phyloP scores from a whole-genome alignment of 257 asterid genomes.

The Linaria vulgaris region DNA sequence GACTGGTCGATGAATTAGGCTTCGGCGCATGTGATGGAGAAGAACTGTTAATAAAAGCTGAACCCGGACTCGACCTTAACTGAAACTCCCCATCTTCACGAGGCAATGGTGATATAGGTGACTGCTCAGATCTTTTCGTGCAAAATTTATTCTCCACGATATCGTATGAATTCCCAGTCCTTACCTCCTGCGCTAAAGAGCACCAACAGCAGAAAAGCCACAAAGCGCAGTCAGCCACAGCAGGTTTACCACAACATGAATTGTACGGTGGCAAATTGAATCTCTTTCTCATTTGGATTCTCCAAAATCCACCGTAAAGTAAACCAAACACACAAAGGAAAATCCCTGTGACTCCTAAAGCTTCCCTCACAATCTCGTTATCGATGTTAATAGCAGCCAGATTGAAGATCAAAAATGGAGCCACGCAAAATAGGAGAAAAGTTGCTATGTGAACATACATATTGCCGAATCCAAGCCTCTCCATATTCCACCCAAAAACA shows the following conservation, averaged over 20 bases:
- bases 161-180: constrained; percentile 80
- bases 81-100: constrained; percentile 41
- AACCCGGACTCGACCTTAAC: constrained; percentile 24
- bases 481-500: constrained; percentile 98
- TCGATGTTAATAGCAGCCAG: constrained; percentile 80
- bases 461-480: constrained; percentile 86
- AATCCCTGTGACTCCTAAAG: constrained; percentile 66
- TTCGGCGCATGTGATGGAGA: constrained; percentile 24
- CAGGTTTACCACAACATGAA: constrained; percentile 62
- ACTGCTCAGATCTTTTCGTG: constrained; percentile 33
- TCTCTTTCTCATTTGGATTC: constrained; percentile 88
- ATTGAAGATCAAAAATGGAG: constrained; percentile 87
- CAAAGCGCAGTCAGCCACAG: constrained; percentile 62
- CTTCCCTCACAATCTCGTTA: constrained; percentile 61
- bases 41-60: constrained; percentile 28
- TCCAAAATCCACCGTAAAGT: constrained; percentile 93
- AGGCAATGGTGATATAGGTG: constrained; percentile 54
- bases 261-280: constrained; percentile 65
- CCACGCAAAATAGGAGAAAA: constrained; percentile 80
- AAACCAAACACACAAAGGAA: constrained; percentile 81
- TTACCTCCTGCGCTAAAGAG: constrained; percentile 80
- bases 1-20: constrained; percentile 38
- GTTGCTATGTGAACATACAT: constrained; percentile 94
- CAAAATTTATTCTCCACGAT: constrained; percentile 68
- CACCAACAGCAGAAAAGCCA: constrained; percentile 98